Evolutionary conservation across 768 basidiomycete species (phyloP).

Genomic region (Lactarius hengduanensis): DNA sequence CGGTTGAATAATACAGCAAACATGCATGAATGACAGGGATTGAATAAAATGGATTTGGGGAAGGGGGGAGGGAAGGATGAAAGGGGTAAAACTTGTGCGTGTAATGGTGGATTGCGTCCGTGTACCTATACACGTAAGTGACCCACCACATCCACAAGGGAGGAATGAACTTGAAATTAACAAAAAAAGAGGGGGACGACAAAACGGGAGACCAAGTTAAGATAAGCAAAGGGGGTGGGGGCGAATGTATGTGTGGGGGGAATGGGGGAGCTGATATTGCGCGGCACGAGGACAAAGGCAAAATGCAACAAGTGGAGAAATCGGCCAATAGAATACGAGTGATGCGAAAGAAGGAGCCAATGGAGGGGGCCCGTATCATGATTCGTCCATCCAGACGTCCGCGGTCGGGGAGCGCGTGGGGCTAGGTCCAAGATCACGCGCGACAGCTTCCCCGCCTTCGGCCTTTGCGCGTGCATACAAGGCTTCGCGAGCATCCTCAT

Average conservation of each 20-base stretch:
- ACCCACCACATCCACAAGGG: neutral
- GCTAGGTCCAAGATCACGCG: constrained; percentile 32
- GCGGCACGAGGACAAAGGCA: neutral
- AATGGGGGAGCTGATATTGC: neutral
- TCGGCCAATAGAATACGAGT: neutral
- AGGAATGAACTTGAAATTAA: neutral
- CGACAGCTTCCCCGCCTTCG: constrained; percentile 45
- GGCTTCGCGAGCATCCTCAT: constrained; percentile 48
- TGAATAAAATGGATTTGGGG: neutral
- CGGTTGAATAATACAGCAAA: constrained; percentile 12
- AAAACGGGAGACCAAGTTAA: neutral
- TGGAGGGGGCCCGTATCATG: constrained; percentile 12
- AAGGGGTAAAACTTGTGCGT: neutral
- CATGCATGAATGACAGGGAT: neutral
- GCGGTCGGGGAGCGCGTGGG: neutral
- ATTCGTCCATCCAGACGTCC: constrained; percentile 29
- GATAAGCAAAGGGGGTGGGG: neutral
- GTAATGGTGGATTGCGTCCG: neutral
- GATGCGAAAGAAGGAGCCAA: neutral
- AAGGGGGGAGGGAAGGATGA: neutral
- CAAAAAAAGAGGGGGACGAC: neutral
- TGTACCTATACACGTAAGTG: constrained; percentile 15
- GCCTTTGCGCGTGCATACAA: constrained; percentile 51
- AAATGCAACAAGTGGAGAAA: neutral
- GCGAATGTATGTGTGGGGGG: no score